Evolutionary conservation across 495 filamentous ascomycete genomes (phyloP).

Genomic region (Lepraria neglecta): DNA sequence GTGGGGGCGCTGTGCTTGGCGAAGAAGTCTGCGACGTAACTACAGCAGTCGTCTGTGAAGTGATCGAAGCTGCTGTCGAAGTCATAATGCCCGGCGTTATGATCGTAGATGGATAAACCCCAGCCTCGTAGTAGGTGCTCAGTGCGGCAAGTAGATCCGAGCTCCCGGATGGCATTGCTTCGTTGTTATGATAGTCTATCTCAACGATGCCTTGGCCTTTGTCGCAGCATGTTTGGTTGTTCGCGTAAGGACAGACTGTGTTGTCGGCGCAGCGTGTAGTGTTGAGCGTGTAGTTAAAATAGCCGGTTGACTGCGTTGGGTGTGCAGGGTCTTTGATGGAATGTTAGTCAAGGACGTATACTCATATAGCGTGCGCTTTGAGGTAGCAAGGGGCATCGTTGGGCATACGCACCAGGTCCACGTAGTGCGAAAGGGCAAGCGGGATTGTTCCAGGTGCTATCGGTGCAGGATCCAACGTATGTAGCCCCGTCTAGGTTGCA

Average conservation of each 20-base stretch:
- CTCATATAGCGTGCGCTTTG: background rate
- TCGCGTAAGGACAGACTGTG: background rate
- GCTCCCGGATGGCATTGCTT: background rate
- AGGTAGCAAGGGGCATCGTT: background rate
- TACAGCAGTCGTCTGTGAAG: no score
- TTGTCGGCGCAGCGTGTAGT: conserved; percentile 6
- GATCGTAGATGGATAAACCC: background rate
- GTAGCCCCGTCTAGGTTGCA: background rate
- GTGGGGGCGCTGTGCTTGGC: no score
- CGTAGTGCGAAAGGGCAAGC: conserved; percentile 12
- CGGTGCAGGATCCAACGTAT: conserved; percentile 11
- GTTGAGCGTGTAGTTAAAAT: conserved; percentile 3
- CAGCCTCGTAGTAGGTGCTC: background rate
- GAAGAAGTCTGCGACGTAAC: no score
- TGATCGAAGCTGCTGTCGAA: no score
- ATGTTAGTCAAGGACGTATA: background rate
- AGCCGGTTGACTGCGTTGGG: no score
- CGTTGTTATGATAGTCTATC: background rate
- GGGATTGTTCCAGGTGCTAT: conserved; percentile 4
- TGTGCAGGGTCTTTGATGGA: no score
- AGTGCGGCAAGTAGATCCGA: background rate
- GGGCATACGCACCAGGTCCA: background rate
- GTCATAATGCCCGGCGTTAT: no score
- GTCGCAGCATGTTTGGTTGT: conserved; percentile 4
- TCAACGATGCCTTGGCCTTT: background rate